phyloP scores from a whole-genome alignment of 331 rosid species.

The Saraca asoca region DNA sequence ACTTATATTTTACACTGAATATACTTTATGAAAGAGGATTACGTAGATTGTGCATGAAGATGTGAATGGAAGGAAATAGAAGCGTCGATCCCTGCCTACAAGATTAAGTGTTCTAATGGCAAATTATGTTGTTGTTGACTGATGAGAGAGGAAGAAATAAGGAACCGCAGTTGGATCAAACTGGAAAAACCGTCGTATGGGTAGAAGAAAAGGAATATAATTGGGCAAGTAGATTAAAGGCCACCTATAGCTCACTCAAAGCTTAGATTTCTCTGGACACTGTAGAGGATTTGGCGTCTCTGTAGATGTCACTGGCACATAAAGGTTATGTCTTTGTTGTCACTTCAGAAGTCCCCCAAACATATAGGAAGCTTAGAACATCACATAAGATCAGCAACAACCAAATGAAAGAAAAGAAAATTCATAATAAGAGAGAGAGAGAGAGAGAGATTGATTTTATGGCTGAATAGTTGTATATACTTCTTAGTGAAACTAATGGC shows the following conservation, averaged over 20 bases:
- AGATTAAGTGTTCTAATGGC: too few species aligned
- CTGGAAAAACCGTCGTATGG: too few species aligned
- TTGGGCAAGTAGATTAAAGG: background rate
- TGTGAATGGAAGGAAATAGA: too few species aligned
- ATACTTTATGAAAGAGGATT: too few species aligned
- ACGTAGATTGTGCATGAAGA: too few species aligned
- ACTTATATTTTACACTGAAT: too few species aligned
- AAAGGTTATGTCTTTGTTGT: slow-evolving; percentile 35
- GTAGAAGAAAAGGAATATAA: background rate
- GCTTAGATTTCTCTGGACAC: background rate
- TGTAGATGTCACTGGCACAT: slow-evolving; percentile 25
- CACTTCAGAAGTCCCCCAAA: slow-evolving; percentile 38
- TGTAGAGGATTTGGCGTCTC: slow-evolving; percentile 31
- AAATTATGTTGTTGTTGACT: too few species aligned
- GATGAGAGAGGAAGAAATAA: too few species aligned
- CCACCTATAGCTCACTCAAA: background rate
- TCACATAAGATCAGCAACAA: slow-evolving; percentile 35
- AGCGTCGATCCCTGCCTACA: too few species aligned
- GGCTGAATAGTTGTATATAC: too few species aligned
- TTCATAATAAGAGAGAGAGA: background rate
- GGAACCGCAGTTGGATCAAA: too few species aligned
- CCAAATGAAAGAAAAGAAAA: background rate
- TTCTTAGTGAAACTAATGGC: background rate
- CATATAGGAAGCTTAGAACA: slow-evolving; percentile 5
- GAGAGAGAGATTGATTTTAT: background rate